Evolutionary conservation across 805 yeast genomes (phyloP).

Genomic region (Maudiozyma turicensis): DNA sequence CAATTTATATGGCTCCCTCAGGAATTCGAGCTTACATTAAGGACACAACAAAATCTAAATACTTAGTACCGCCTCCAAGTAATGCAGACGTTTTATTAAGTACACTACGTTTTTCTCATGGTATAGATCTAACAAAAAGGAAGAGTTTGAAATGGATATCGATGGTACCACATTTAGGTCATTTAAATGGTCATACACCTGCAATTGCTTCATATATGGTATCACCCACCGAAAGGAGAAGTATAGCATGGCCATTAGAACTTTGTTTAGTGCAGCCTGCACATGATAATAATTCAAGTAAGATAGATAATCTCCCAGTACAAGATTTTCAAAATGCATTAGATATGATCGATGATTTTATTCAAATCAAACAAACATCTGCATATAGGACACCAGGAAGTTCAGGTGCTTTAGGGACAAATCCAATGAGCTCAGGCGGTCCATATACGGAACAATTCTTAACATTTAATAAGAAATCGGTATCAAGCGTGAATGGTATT

Average conservation of each 20-base stretch:
- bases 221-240: conserved; percentile 42
- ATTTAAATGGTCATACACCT: conserved; percentile 60
- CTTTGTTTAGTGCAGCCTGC: conserved; percentile 50
- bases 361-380: conserved; percentile 31
- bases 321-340: conserved; percentile 26
- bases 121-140: conserved; percentile 19
- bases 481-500: background rate
- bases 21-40: conserved; percentile 42
- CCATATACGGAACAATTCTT: conserved; percentile 27
- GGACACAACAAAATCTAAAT: conserved; percentile 25
- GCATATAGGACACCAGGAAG: conserved; percentile 31
- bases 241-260: conserved; percentile 63
- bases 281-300: conserved; percentile 2
- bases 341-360: conserved; percentile 32
- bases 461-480: conserved; percentile 15
- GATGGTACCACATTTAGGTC: conserved; percentile 57
- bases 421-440: conserved; percentile 27
- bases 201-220: conserved; percentile 46
- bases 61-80: conserved; percentile 34
- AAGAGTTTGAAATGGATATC: conserved; percentile 48
- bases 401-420: conserved; percentile 17
- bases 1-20: conserved; percentile 44
- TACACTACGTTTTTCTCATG: conserved; percentile 33
- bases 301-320: conserved; percentile 6
- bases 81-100: conserved; percentile 31